Evolutionary conservation across 2,329 filamentous ascomycete species (phyloP), one percentile per base, ranked within the genome.

Genomic region (Cordyceps tenuipes): DNA sequence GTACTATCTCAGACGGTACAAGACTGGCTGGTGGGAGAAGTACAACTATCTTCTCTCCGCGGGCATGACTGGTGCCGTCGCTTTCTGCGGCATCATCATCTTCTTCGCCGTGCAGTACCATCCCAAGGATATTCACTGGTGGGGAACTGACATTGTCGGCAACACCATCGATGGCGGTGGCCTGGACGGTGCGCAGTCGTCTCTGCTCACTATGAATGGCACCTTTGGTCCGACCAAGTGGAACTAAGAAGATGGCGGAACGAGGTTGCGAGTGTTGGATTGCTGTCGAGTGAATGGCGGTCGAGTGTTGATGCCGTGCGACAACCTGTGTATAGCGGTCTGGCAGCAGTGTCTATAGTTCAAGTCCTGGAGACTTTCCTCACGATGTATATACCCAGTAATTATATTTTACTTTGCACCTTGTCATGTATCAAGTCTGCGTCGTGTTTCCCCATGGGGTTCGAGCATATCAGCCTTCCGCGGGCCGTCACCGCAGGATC

Each of bases 31-130:
- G 74, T 77, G 73, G 73, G 72, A 75, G 50, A 76, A 77, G 68
- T 78, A 78, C 67, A 77, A 76, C 64, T 78, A 77, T 58, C 69
- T 76, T 3, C 64, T 78, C 0, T 73, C 72, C 1, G 73, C 75
- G 0, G 73, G 71, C 0, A 64, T 78, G 39, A 73, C 70, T 17
- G 73, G 71, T 2, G 75, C 73, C 2, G 71, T 77, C 1, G 76
- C 76, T 76, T 50, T 72, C 70, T 23, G 75, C 68, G 51, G 17
- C 21, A 67, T 77, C 23, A 65, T 77, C 59, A 74, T 76, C 62
- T 76, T 77, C 64, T 77, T 77, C 57, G 74, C 74, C 0, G 68
- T 77, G 2, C 70, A 71, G 9, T 77, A 74, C 51, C 69, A 74
- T 57, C 70, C 71, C 0, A 66, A 69, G 21, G 63, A 60, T 3